Percentiles rank a stretch among this genome's conserved stretches.
Evolutionary conservation across 1,284 basidiomycete genomes (phyloP).

Genomic region (Pseudozyma flocculosa): DNA sequence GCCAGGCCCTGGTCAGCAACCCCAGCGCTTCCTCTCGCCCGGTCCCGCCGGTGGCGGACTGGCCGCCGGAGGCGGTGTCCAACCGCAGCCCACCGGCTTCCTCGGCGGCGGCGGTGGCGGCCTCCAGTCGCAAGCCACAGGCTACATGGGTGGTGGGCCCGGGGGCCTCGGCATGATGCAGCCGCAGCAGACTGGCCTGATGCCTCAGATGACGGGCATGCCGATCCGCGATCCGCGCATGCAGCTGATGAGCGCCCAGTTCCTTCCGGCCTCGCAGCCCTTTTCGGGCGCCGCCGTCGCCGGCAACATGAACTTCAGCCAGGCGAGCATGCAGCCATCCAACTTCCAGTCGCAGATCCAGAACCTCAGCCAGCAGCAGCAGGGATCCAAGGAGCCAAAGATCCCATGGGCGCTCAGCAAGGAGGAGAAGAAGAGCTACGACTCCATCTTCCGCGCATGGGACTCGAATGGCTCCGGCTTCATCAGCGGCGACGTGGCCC

Average conservation of each 20-base stretch:
- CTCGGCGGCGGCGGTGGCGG: conserved; percentile 24
- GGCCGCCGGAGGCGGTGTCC: conserved; percentile 22
- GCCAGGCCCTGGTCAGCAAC: conserved; percentile 4
- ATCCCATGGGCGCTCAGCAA: conserved; percentile 86
- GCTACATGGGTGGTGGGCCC: conserved; percentile 31
- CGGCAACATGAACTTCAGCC: conserved; percentile 55
- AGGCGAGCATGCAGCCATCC: conserved; percentile 53
- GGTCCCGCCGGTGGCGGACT: conserved; percentile 11
- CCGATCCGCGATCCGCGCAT: conserved; percentile 53
- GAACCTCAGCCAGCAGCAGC: conserved; percentile 64
- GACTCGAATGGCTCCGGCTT: conserved; percentile 80
- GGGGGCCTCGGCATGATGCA: conserved; percentile 35
- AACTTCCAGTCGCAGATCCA: conserved; percentile 55
- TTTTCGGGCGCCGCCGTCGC: conserved; percentile 50
- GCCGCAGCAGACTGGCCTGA: conserved; percentile 50
- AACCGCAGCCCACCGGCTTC: conserved; percentile 45
- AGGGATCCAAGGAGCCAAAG: conserved; percentile 71
- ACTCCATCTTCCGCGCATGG: conserved; percentile 96
- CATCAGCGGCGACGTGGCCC: conserved; percentile 79
- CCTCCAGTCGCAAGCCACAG: conserved; percentile 41
- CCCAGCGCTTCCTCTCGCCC: conserved; percentile 4
- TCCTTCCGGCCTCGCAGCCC: conserved; percentile 54
- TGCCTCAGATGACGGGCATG: conserved; percentile 57
- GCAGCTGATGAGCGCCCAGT: conserved; percentile 57
- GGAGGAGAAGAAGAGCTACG: conserved; percentile 94